phyloP scores from a whole-genome alignment of 192 early-diverging fungal species.

The Chytriomyces hyalinus region DNA sequence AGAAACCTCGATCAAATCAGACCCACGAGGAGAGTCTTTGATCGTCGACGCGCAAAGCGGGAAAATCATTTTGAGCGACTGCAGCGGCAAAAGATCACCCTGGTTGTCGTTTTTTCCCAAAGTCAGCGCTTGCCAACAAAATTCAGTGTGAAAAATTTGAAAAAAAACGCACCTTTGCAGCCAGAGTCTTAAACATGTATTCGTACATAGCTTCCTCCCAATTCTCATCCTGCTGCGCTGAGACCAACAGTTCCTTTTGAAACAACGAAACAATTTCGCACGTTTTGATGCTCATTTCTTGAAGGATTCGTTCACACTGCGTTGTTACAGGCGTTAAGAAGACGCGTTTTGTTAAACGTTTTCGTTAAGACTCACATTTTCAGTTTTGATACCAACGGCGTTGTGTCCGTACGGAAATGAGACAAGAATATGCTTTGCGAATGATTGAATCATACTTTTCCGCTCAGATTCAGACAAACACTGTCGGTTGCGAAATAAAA shows the following conservation, averaged over 20 bases:
- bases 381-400: constrained; percentile 26
- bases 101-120: neutral
- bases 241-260: neutral
- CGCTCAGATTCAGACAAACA: neutral
- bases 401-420: constrained; percentile 26
- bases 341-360: neutral
- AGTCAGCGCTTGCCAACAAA: neutral
- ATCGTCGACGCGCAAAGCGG: constrained; percentile 7
- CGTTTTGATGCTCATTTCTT: constrained; percentile 29
- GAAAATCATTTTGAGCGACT: constrained; percentile 29
- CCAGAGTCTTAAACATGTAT: constrained; percentile 12
- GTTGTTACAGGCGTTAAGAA: neutral
- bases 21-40: neutral
- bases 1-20: neutral
- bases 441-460: neutral
- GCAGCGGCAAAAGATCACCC: constrained; percentile 8
- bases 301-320: constrained; percentile 24
- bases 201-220: constrained; percentile 17
- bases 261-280: constrained; percentile 22
- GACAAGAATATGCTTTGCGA: constrained; percentile 20
- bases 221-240: neutral
- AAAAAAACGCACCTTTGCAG: neutral
- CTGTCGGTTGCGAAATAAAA: neutral
- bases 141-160: neutral
- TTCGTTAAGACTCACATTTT: neutral